Percentiles rank a stretch among this genome's conserved stretches.
phyloP scores from a whole-genome alignment of 345 rosid species.

The Ceriops tagal region DNA sequence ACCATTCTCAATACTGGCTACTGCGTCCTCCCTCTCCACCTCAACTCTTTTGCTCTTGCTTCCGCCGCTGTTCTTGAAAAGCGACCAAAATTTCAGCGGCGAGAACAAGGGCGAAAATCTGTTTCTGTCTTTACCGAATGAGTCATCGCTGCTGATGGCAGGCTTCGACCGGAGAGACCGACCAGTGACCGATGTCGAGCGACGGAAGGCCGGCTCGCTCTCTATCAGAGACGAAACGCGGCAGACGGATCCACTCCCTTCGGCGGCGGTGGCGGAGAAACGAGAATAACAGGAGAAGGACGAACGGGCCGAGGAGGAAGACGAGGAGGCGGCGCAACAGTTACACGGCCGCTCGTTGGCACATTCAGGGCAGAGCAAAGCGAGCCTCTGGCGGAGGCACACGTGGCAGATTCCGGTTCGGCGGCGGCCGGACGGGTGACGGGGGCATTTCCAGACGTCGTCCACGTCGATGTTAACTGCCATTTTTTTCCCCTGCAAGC shows the following conservation, averaged over 20 bases:
- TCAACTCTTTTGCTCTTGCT: constrained; percentile 32
- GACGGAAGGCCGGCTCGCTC: constrained; percentile 67
- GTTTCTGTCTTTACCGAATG: background rate
- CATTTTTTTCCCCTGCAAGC: background rate
- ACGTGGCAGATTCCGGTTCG: constrained; percentile 73
- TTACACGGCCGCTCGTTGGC: constrained; percentile 67
- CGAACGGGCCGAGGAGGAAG: constrained; percentile 38
- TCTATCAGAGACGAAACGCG: constrained; percentile 59
- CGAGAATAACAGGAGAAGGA: constrained; percentile 41
- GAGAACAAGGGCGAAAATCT: background rate
- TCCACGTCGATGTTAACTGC: constrained; percentile 56
- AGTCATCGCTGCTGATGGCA: constrained; percentile 2
- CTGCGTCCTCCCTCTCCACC: background rate
- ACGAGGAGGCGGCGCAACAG: constrained; percentile 41
- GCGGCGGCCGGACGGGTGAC: constrained; percentile 66
- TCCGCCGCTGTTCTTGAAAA: constrained; percentile 24
- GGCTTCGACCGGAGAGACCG: constrained; percentile 56
- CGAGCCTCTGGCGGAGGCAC: constrained; percentile 76
- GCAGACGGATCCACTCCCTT: constrained; percentile 40
- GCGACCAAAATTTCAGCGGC: constrained; percentile 53
- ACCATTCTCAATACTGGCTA: constrained; percentile 10
- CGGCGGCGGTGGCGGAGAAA: constrained; percentile 27
- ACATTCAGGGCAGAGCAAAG: constrained; percentile 80
- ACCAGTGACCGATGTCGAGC: constrained; percentile 71
- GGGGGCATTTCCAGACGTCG: constrained; percentile 62